phyloP scores from a whole-genome alignment of 495 filamentous ascomycete genomes.

The Pseudevernia furfuracea region DNA sequence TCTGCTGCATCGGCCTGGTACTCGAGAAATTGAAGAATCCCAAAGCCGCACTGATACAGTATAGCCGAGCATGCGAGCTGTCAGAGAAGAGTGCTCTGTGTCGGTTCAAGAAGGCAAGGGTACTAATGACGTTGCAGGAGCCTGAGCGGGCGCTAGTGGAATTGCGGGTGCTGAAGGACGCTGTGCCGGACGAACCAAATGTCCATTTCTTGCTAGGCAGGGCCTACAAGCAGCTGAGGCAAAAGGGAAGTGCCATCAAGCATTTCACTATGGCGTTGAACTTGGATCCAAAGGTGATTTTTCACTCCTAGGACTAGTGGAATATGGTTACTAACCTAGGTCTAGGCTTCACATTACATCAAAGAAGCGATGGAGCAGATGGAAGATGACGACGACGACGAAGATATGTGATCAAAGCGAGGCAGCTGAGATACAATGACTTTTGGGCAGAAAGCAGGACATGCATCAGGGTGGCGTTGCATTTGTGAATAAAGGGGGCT shows the following conservation, averaged over 20 bases:
- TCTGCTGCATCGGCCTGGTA: constrained; percentile 84
- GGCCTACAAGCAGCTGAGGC: constrained; percentile 70
- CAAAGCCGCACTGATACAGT: constrained; percentile 67
- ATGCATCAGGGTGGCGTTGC: neutral
- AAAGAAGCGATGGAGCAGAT: constrained; percentile 87
- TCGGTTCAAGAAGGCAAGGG: constrained; percentile 86
- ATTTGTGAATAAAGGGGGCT: neutral
- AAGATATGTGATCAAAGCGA: constrained; percentile 45
- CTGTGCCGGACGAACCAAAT: constrained; percentile 89
- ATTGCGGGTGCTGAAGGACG: constrained; percentile 72
- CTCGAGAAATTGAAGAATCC: constrained; percentile 79
- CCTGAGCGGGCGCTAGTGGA: constrained; percentile 64
- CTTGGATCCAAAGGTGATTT: constrained; percentile 84
- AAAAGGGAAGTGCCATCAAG: constrained; percentile 74
- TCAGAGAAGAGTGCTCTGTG: constrained; percentile 75
- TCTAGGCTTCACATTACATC: constrained; percentile 77
- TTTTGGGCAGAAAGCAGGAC: neutral
- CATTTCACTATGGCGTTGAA: constrained; percentile 93
- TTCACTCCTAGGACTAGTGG: constrained; percentile 6
- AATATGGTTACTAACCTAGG: constrained; percentile 25
- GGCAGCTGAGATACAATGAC: no score
- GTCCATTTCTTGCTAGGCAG: constrained; percentile 90
- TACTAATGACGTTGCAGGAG: constrained; percentile 69
- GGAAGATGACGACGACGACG: constrained; percentile 76
- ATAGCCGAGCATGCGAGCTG: constrained; percentile 68